These are phyloP conservation scores for Nothophoma quercina DNA, from an alignment of 2,329 filamentous ascomycete genomes.

Conservation along the genomic window DNA sequence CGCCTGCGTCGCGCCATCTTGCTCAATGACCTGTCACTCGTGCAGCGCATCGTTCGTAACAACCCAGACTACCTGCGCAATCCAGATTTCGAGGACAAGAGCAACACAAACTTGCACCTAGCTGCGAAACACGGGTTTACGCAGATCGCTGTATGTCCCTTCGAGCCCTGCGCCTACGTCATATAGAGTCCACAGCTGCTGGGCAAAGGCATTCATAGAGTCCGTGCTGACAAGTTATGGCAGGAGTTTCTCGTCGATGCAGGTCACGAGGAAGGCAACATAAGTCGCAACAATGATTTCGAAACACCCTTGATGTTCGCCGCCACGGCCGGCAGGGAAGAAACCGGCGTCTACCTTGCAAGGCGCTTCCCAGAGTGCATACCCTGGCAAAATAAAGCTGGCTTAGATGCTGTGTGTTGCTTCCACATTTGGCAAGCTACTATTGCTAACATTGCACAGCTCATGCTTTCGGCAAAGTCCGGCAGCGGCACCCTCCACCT, in stretches of 20 bases:
- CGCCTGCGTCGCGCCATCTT: slow-evolving; percentile 84
- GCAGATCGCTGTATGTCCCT: slow-evolving; percentile 64
- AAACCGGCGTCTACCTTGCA: slow-evolving; percentile 76
- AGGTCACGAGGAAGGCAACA: slow-evolving; percentile 76
- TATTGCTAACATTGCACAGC: slow-evolving; percentile 26
- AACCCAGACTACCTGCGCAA: slow-evolving; percentile 78
- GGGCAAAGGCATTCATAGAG: too few relatives aligned
- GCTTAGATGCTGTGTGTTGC: slow-evolving; percentile 70
- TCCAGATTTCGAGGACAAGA: slow-evolving; percentile 76
- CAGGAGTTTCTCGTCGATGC: slow-evolving; percentile 71
- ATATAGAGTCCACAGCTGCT: not conserved
- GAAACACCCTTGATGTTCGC: slow-evolving; percentile 86
- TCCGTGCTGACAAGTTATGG: not conserved
- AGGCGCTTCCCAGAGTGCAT: slow-evolving; percentile 70
- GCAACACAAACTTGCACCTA: slow-evolving; percentile 85
- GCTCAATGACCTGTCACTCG: slow-evolving; percentile 74
- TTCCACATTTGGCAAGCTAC: too few relatives aligned
- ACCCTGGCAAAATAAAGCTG: slow-evolving; percentile 69
- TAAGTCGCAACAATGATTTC: slow-evolving; percentile 79
- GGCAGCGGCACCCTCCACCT: slow-evolving; percentile 55
- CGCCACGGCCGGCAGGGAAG: slow-evolving; percentile 71
- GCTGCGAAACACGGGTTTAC: slow-evolving; percentile 76
- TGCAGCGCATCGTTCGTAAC: slow-evolving; percentile 76
- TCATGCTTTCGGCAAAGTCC: slow-evolving; percentile 51
- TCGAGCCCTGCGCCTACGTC: slow-evolving; percentile 2